Conservation (phyloP, 352 stramenopile genomes). For the Elongisporangium prolatum region DNA sequence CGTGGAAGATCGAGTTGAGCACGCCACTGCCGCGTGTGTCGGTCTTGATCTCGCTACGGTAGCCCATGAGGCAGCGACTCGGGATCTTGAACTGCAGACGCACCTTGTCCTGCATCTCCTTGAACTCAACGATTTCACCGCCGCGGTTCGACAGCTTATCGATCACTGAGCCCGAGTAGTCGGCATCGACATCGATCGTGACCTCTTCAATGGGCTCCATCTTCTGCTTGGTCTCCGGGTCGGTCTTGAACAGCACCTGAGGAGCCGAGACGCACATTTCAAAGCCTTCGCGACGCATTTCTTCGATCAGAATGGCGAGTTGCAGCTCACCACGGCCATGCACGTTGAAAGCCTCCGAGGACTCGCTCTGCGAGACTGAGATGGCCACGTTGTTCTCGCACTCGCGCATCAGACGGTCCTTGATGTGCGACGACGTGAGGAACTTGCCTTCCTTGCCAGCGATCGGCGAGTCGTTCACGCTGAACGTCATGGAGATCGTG, state of each 20-base stretch:
- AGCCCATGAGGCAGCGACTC: slow-evolving; percentile 94
- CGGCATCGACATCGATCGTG: slow-evolving; percentile 94
- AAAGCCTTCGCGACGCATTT: slow-evolving; percentile 98
- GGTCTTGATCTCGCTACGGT: slow-evolving; percentile 94
- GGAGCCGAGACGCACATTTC: slow-evolving; percentile 98
- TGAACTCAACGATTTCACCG: slow-evolving; percentile 90
- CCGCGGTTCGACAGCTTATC: slow-evolving; percentile 95
- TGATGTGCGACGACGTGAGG: slow-evolving; percentile 94
- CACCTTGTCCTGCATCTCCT: slow-evolving; percentile 90
- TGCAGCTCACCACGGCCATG: slow-evolving; percentile 96
- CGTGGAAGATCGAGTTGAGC: slow-evolving; percentile 96
- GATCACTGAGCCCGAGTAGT: slow-evolving; percentile 96
- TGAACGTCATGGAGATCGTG: slow-evolving; percentile 98
- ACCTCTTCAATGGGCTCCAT: slow-evolving; percentile 91
- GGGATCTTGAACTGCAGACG: slow-evolving; percentile 96
- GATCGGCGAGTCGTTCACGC: slow-evolving; percentile 96
- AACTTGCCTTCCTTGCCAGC: slow-evolving; percentile 96
- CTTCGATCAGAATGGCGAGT: slow-evolving; percentile 98
- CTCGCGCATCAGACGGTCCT: slow-evolving; percentile 92
- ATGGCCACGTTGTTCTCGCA: slow-evolving; percentile 98
- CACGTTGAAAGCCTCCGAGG: slow-evolving; percentile 92
- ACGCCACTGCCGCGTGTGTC: slow-evolving; percentile 94
- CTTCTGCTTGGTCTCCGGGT: slow-evolving; percentile 82
- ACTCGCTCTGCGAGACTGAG: slow-evolving; percentile 84
- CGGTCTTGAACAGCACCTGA: slow-evolving; percentile 91